These are phyloP conservation scores for baker's yeast (Saccharomyces cerevisiae) DNA, from an alignment of 805 yeast species.

Conservation along the genomic window DNA sequence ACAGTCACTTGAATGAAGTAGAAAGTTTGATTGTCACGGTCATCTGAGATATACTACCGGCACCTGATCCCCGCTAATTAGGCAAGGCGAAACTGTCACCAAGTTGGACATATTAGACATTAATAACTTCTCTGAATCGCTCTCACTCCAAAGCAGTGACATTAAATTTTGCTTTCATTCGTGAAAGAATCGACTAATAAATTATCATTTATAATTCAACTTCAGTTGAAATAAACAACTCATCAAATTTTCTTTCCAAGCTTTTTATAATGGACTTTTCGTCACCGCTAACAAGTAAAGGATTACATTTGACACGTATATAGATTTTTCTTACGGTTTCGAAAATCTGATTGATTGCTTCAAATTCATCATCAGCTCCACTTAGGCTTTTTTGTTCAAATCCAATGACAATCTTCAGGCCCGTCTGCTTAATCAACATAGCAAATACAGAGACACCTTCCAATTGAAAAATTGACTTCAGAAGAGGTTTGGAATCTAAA, in stretches of 20 bases:
- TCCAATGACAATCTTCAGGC: constrained; percentile 27
- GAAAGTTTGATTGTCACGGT: too few species aligned
- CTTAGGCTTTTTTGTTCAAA: constrained; percentile 6
- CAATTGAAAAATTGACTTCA: constrained; percentile 22
- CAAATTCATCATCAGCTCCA: constrained; percentile 6
- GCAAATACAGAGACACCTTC: constrained; percentile 28
- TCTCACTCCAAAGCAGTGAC: too few species aligned
- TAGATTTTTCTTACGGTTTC: constrained; percentile 19
- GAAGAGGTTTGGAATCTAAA: constrained; percentile 9
- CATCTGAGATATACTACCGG: too few species aligned
- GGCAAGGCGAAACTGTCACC: too few species aligned
- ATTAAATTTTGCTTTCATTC: too few species aligned
- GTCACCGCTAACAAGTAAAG: constrained; percentile 11
- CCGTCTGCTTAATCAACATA: constrained; percentile 21
- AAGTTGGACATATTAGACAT: too few species aligned
- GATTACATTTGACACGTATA: constrained; percentile 21
- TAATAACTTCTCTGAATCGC: too few species aligned
- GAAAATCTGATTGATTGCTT: constrained; percentile 13
- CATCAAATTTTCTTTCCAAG: constrained; percentile 12
- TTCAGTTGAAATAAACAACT: constrained; percentile 3
- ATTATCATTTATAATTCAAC: neutral
- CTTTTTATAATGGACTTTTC: constrained; percentile 8
- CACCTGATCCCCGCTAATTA: too few species aligned
- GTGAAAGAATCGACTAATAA: neutral
- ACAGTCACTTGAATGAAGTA: too few species aligned